Evolutionary conservation across 352 stramenopile genomes (phyloP).

Genomic region (Pythium graminicola): DNA sequence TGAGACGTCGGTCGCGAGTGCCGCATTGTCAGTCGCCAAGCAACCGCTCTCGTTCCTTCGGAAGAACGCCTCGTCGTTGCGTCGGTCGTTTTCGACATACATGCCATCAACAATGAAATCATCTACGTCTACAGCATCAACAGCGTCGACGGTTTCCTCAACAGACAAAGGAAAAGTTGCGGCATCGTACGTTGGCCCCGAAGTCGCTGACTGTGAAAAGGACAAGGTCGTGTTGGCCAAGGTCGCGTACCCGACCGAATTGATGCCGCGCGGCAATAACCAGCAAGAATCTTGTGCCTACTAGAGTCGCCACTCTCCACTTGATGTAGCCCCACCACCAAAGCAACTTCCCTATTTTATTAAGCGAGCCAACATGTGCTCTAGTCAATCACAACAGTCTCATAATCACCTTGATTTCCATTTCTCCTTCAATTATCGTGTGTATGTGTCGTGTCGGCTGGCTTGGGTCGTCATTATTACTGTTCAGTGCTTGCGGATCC

Average conservation of each 20-base stretch:
- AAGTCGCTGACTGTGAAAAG: constrained; percentile 46
- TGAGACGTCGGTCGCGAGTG: constrained; percentile 1
- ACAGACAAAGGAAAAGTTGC: constrained; percentile 32
- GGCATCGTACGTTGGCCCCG: constrained; percentile 18
- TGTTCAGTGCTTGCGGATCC: constrained; percentile 4
- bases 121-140: constrained; percentile 27
- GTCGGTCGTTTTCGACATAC: constrained; percentile 53
- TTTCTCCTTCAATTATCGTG: background rate
- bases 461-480: constrained; percentile 2
- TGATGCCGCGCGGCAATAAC: constrained; percentile 26
- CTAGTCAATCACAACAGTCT: background rate
- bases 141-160: constrained; percentile 26
- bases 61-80: constrained; percentile 58
- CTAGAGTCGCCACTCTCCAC: background rate
- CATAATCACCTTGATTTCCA: background rate
- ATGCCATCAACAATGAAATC: constrained; percentile 32
- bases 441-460: background rate
- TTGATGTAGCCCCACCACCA: background rate
- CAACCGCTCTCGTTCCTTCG: constrained; percentile 65
- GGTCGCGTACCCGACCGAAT: constrained; percentile 23
- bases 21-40: constrained; percentile 57
- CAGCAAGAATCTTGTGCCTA: constrained; percentile 17
- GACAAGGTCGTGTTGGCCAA: constrained; percentile 58
- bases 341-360: constrained; percentile 12
- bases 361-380: background rate